phyloP scores from a whole-genome alignment of 2,329 filamentous ascomycete species.

The Colletotrichum caudatum region DNA sequence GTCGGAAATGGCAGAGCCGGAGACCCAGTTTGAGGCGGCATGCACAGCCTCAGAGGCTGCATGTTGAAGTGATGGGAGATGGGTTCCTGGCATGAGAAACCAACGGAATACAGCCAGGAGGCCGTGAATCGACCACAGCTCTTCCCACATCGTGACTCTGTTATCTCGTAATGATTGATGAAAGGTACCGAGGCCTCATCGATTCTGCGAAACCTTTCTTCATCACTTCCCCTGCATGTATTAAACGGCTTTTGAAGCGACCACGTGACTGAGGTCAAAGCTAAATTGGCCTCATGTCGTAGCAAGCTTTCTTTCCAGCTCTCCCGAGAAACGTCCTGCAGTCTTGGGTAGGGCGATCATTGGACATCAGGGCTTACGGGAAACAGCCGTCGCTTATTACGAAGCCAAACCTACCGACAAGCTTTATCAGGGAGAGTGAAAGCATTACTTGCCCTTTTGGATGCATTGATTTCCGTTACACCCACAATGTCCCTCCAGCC shows the following conservation, averaged over 20 bases:
- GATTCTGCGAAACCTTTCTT: neutral
- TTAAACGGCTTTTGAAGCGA: constrained; percentile 7
- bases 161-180: neutral
- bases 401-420: neutral
- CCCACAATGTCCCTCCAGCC: neutral
- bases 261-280: constrained; percentile 37
- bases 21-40: constrained; percentile 26
- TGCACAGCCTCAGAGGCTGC: constrained; percentile 26
- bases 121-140: constrained; percentile 39
- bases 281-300: constrained; percentile 36
- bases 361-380: constrained; percentile 22
- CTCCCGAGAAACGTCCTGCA: constrained; percentile 23
- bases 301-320: constrained; percentile 23
- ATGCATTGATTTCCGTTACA: constrained; percentile 1
- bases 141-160: constrained; percentile 32
- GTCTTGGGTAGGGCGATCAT: constrained; percentile 6
- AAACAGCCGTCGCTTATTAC: neutral
- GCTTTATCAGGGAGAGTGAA: constrained; percentile 1
- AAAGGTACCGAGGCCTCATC: neutral
- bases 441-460: neutral
- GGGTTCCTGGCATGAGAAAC: constrained; percentile 34
- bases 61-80: constrained; percentile 30
- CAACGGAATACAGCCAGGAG: constrained; percentile 33
- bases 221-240: neutral
- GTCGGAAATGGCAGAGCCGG: constrained; percentile 20